These are phyloP conservation scores for Paragyromitra xinjiangensis DNA, from an alignment of 495 filamentous ascomycete genomes.

Conservation along the genomic window DNA sequence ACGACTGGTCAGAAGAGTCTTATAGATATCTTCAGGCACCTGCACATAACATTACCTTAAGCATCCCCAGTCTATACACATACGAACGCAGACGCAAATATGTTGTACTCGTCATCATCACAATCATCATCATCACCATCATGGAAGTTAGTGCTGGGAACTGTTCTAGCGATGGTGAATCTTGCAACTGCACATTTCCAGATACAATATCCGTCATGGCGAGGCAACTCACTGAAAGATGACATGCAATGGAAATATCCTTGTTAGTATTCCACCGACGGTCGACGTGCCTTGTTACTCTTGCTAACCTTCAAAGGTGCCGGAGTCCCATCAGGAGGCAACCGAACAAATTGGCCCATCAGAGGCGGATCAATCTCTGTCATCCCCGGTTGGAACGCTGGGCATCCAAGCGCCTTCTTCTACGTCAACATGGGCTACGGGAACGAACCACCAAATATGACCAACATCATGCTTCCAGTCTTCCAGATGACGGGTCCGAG, in stretches of 20 bases:
- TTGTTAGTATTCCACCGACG: slow-evolving; percentile 69
- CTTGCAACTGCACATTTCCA: slow-evolving; percentile 79
- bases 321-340: slow-evolving; percentile 77
- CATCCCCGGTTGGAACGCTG: slow-evolving; percentile 93
- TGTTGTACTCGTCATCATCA: slow-evolving; percentile 49
- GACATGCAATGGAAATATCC: slow-evolving; percentile 99
- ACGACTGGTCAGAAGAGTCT: slow-evolving; percentile 14
- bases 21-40: slow-evolving; percentile 11
- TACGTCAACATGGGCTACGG: slow-evolving; percentile 96
- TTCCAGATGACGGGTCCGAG: slow-evolving; percentile 87
- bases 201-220: slow-evolving; percentile 91
- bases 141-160: slow-evolving; percentile 63
- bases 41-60: slow-evolving; percentile 6
- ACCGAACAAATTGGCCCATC: slow-evolving; percentile 92
- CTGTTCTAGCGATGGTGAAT: slow-evolving; percentile 61
- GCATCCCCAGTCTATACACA: not conserved
- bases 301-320: slow-evolving; percentile 71
- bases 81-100: slow-evolving; percentile 20
- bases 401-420: slow-evolving; percentile 83
- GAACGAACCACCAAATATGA: slow-evolving; percentile 84
- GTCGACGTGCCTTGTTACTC: not conserved
- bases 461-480: slow-evolving; percentile 78
- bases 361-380: slow-evolving; percentile 84
- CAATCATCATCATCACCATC: slow-evolving; percentile 62
- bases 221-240: slow-evolving; percentile 90